Percentiles rank a stretch among this genome's conserved stretches.
Evolutionary conservation across 257 asterid genomes (phyloP).

Genomic region (Scutellaria galericulata): DNA sequence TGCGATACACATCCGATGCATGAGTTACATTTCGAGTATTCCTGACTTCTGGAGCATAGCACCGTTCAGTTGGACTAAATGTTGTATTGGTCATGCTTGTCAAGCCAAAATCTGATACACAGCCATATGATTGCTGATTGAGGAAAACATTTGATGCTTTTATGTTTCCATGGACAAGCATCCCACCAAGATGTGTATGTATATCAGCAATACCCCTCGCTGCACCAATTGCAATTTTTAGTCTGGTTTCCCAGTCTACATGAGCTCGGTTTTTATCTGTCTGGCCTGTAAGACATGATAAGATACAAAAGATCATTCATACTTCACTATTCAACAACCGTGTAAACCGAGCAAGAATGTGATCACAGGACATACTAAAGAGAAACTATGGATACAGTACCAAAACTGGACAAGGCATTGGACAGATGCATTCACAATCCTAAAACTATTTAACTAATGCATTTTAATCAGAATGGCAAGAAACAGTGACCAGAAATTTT

Average conservation of each 20-base stretch:
- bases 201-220: slow-evolving; percentile 39
- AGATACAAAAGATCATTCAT: too few species aligned
- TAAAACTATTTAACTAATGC: too few species aligned
- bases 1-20: slow-evolving; percentile 45
- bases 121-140: slow-evolving; percentile 14
- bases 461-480: neutral
- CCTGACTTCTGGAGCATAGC: slow-evolving; percentile 38
- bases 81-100: neutral
- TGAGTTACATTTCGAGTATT: slow-evolving; percentile 29
- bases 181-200: slow-evolving; percentile 26
- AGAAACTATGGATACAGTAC: too few species aligned
- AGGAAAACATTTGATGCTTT: slow-evolving; percentile 40
- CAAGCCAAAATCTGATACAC: slow-evolving; percentile 38
- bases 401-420: too few species aligned
- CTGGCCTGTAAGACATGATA: too few species aligned
- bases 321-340: too few species aligned
- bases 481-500: neutral
- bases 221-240: slow-evolving; percentile 38
- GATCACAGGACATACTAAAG: too few species aligned
- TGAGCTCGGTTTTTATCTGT: too few species aligned
- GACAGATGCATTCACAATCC: too few species aligned
- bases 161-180: slow-evolving; percentile 44
- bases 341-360: too few species aligned
- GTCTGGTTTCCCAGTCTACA: slow-evolving; percentile 36
- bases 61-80: slow-evolving; percentile 15